Conservation (phyloP, 805 yeast genomes). For the Zygoascus ofunaensis region DNA sequence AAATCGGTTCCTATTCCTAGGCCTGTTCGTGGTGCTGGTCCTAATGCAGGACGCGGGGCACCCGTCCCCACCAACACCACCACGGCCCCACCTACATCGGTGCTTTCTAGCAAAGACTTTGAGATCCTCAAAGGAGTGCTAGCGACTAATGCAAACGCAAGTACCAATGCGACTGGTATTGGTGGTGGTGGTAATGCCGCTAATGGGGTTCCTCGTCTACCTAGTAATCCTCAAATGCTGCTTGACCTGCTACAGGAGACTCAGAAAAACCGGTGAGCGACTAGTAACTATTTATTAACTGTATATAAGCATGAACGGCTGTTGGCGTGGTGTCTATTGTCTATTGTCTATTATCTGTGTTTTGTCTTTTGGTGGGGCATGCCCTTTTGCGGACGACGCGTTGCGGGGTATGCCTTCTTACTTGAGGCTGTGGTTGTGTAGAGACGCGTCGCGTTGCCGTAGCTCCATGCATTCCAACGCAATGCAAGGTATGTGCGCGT, state of each 20-base stretch:
- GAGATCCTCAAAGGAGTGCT: constrained; percentile 19
- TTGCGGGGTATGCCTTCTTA: too few relatives aligned
- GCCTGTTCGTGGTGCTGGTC: neutral
- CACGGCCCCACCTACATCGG: neutral
- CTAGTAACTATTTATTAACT: too few relatives aligned
- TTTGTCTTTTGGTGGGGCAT: too few relatives aligned
- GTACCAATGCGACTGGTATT: constrained; percentile 11
- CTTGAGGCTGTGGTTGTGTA: too few relatives aligned
- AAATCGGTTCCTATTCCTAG: neutral
- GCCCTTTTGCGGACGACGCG: too few relatives aligned
- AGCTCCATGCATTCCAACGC: too few relatives aligned
- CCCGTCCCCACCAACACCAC: neutral
- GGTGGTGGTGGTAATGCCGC: too few relatives aligned
- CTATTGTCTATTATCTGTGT: too few relatives aligned
- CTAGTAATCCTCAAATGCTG: constrained; percentile 23
- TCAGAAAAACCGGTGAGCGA: neutral
- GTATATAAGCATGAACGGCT: too few relatives aligned
- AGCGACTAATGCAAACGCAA: constrained; percentile 21
- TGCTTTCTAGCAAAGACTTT: constrained; percentile 18
- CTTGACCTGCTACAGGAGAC: constrained; percentile 20
- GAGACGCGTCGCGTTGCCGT: too few relatives aligned
- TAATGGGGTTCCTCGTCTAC: constrained; percentile 22
- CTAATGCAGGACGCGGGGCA: neutral
- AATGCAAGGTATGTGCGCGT: too few relatives aligned
- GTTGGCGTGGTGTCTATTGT: too few relatives aligned